Conservation (phyloP, 805 yeast genomes). For the Lachancea sp. region DNA sequence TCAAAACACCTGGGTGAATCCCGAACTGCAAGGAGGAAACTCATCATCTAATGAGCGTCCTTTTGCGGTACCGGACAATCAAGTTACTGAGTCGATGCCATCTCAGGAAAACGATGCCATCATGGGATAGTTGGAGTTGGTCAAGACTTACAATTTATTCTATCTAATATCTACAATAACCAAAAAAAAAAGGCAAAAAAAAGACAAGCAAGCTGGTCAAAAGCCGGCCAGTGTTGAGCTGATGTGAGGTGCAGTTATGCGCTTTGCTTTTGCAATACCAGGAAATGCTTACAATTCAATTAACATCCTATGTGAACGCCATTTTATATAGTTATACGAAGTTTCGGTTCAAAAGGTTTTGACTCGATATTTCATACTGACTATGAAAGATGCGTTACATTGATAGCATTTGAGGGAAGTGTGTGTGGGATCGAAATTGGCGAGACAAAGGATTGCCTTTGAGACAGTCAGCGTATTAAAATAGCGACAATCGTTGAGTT, state of each 20-base stretch:
- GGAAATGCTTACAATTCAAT: not conserved
- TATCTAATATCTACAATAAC: conserved; percentile 6
- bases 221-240: not conserved
- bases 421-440: no score
- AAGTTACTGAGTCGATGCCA: conserved; percentile 64
- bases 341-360: conserved; percentile 6
- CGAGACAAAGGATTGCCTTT: no score
- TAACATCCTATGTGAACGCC: not conserved
- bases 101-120: conserved; percentile 35
- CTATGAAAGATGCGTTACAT: not conserved
- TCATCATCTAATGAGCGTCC: conserved; percentile 51
- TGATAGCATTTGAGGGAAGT: no score
- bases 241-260: no score
- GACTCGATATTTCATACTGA: not conserved
- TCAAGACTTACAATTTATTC: conserved; percentile 2
- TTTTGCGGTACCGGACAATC: conserved; percentile 73
- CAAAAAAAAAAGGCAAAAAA: conserved; percentile 13
- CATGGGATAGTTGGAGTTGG: conserved; percentile 14
- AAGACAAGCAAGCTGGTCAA: conserved; percentile 7
- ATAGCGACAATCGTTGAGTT: no score
- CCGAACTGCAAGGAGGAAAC: conserved; percentile 19
- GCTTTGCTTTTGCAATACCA: no score
- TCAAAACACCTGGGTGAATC: conserved; percentile 23
- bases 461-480: no score
- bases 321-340: not conserved